Evolutionary conservation across 192 early-diverging fungal genomes (phyloP).

Genomic region (Backusella westeae): DNA sequence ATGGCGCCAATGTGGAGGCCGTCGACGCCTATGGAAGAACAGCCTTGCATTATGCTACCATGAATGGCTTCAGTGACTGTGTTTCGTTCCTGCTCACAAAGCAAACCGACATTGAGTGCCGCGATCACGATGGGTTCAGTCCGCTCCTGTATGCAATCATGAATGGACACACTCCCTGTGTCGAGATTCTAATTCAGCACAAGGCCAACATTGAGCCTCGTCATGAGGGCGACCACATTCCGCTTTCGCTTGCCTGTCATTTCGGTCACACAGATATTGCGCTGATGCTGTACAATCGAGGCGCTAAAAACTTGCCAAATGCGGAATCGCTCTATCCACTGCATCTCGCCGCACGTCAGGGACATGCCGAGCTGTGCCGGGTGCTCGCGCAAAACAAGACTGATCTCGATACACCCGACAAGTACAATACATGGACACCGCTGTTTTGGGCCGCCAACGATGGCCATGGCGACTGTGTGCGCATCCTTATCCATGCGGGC

Average conservation of each 20-base stretch:
- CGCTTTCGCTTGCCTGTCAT: constrained; percentile 88
- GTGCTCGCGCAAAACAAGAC: constrained; percentile 73
- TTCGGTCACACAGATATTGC: constrained; percentile 89
- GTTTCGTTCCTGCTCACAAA: constrained; percentile 56
- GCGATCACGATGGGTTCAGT: constrained; percentile 89
- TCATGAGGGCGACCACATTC: constrained; percentile 59
- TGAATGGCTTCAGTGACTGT: constrained; percentile 80
- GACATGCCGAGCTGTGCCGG: constrained; percentile 67
- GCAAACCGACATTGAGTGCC: constrained; percentile 49
- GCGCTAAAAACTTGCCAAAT: constrained; percentile 73
- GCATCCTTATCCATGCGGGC: constrained; percentile 76
- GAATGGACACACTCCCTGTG: constrained; percentile 76
- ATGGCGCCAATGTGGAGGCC: constrained; percentile 44
- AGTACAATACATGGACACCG: constrained; percentile 95
- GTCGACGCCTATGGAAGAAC: constrained; percentile 90
- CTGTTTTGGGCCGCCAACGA: constrained; percentile 95
- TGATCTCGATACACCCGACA: constrained; percentile 79
- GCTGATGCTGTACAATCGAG: constrained; percentile 69
- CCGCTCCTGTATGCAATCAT: constrained; percentile 87
- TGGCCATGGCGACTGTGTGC: constrained; percentile 80
- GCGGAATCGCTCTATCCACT: constrained; percentile 83
- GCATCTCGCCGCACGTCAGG: constrained; percentile 86
- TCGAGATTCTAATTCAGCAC: constrained; percentile 69
- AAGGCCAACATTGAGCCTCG: constrained; percentile 63
- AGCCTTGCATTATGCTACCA: constrained; percentile 91